Base-by-base conservation (phyloP, 2,329 filamentous ascomycete species). In the Cladophialophora immunda region DNA sequence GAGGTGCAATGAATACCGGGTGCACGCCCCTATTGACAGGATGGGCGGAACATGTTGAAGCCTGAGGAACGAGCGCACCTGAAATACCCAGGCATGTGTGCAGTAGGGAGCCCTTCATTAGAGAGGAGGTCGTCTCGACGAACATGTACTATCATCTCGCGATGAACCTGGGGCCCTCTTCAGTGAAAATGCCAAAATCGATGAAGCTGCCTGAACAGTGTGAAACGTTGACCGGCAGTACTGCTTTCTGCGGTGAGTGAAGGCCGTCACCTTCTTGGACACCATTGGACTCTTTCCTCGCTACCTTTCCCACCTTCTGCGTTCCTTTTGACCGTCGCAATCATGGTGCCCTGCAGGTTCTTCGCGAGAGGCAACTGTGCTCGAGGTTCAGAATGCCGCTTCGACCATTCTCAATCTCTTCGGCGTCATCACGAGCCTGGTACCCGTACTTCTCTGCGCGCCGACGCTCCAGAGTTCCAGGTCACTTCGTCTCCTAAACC, bases 281-380 rank as follows among this genome's bases (percentile, higher is more conserved):
- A 17, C 17, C 36, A 2, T 41, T 4, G n/a, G 3, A 11, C 36
- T 47, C n/a, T 11, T 25, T 25, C 41, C 53, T 47, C 32, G n/a
- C 53, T 8, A 27, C 36, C 8, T 13, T 54, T 27, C 45, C 45
- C 15, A n/a, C n/a, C 45, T 32, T 5, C 38, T 29, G 4, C n/a
- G 19, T 27, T 15, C 30, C 25, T 29, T n/a, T 34, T 6, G 6
- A 36, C 5, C 9, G 25, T 13, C 13, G 30, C 19, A 2, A 38
- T 22, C 29, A 66, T 66, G 58, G 17, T 15, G 22, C 19, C 30
- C 8, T 66, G 64, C 53, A 66, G 54, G 30, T 66, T 57, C 58
- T 54, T 58, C n/a, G 29, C 19, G 32, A 38, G 41, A 9, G 64
- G 64, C 58, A 47, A n/a, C 11, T 66, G 64, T 34, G 41, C 32